Percentiles rank a stretch among this genome's conserved stretches.
phyloP scores from a whole-genome alignment of 441 rosid species.

The Populus hybrid region DNA sequence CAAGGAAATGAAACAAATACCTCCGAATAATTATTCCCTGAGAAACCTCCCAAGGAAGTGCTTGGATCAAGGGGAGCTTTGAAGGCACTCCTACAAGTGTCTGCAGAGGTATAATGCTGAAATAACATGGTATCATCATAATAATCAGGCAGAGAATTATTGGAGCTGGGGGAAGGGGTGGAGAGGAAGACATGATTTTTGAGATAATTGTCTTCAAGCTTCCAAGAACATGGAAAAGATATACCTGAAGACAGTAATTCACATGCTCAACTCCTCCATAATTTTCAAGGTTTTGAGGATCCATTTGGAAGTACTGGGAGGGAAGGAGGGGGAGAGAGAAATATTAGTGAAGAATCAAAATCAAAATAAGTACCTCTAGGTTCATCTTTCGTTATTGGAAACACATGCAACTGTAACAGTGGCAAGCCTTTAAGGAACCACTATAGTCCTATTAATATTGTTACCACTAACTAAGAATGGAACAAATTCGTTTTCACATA shows the following conservation, averaged over 20 bases:
- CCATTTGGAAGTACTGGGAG: conserved; percentile 89
- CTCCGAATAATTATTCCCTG: conserved; percentile 85
- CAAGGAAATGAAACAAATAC: conserved; percentile 37
- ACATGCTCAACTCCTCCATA: conserved; percentile 79
- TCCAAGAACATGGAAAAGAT: conserved; percentile 5
- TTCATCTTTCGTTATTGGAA: not conserved
- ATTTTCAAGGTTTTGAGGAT: conserved; percentile 59
- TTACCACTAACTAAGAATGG: not conserved
- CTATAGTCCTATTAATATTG: no score
- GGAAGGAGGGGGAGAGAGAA: conserved; percentile 13
- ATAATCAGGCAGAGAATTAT: not conserved
- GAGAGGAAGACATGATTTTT: not conserved
- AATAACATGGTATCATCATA: conserved; percentile 18
- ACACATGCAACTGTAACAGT: not conserved
- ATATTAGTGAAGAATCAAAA: conserved; percentile 6
- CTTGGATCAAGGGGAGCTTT: conserved; percentile 98
- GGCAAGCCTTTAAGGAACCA: not conserved
- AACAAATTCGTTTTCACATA: not conserved
- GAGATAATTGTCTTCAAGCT: not conserved
- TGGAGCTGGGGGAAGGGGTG: not conserved
- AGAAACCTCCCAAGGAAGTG: conserved; percentile 92
- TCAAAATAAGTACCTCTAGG: not conserved
- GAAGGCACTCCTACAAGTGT: conserved; percentile 88
- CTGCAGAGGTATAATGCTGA: conserved; percentile 95
- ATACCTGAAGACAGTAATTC: conserved; percentile 93